These are phyloP conservation scores for Fusarium buharicum DNA, from an alignment of 2,329 filamentous ascomycete genomes.

Conservation along the genomic window DNA sequence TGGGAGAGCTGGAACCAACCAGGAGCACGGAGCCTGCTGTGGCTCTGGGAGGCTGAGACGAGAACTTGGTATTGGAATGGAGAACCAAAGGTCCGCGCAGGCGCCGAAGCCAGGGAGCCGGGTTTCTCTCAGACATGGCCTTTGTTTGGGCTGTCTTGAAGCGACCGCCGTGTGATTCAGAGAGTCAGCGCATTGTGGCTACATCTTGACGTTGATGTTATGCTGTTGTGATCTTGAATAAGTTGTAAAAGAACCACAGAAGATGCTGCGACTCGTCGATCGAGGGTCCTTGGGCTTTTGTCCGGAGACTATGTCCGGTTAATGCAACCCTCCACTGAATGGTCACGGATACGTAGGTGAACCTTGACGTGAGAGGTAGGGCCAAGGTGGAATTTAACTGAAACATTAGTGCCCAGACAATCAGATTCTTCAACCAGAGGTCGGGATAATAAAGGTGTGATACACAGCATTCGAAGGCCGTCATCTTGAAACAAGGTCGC, in stretches of 20 bases:
- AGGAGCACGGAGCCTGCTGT: slow-evolving; percentile 7
- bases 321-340: slow-evolving; percentile 16
- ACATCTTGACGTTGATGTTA: slow-evolving; percentile 1
- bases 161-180: slow-evolving; percentile 1
- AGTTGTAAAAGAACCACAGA: no score
- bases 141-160: slow-evolving; percentile 4
- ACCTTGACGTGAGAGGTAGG: slow-evolving; percentile 15
- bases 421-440: not conserved
- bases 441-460: slow-evolving; percentile 7
- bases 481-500: slow-evolving; percentile 28
- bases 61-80: slow-evolving; percentile 15
- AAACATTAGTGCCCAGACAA: slow-evolving; percentile 16
- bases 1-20: slow-evolving; percentile 19
- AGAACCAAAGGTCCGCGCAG: slow-evolving; percentile 25
- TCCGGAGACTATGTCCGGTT: slow-evolving; percentile 16
- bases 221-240: not conserved
- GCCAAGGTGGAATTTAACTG: slow-evolving; percentile 16
- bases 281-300: slow-evolving; percentile 8
- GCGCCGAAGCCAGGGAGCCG: slow-evolving; percentile 37
- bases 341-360: not conserved
- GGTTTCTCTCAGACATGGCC: slow-evolving; percentile 23
- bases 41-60: slow-evolving; percentile 12
- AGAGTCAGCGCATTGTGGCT: slow-evolving; percentile 21
- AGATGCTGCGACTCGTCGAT: no score
- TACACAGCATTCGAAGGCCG: slow-evolving; percentile 9